Conservation (phyloP, 1,284 basidiomycete genomes). For the Mycosarcoma maydis region DNA sequence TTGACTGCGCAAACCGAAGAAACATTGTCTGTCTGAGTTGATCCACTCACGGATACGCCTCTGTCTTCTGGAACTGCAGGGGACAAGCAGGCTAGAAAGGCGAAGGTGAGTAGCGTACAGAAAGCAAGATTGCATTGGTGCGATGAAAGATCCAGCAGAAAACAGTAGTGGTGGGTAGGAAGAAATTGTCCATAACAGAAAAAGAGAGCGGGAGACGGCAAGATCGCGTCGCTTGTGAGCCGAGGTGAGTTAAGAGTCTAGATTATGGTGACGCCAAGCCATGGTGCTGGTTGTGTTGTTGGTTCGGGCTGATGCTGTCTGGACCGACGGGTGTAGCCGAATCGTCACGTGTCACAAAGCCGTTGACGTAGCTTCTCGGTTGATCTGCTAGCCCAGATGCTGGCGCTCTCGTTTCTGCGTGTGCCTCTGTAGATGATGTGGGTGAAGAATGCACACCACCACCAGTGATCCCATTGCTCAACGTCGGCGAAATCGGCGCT, state of each 20-base stretch:
- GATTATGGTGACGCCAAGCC: neutral
- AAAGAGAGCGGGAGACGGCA: neutral
- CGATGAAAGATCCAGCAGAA: too few species aligned
- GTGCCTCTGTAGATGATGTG: neutral
- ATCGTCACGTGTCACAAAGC: constrained; percentile 15
- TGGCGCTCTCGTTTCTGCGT: too few species aligned
- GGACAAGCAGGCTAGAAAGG: too few species aligned
- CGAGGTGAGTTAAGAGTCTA: neutral
- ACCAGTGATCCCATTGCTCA: constrained; percentile 1
- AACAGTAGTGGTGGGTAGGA: too few species aligned
- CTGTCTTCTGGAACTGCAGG: too few species aligned
- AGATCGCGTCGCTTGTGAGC: neutral
- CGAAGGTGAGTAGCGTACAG: too few species aligned
- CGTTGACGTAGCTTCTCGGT: constrained; percentile 32
- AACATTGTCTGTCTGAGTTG: too few species aligned
- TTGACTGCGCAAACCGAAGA: too few species aligned
- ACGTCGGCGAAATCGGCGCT: neutral
- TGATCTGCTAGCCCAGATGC: neutral
- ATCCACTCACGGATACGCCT: too few species aligned
- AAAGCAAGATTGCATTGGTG: too few species aligned
- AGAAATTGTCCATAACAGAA: constrained; percentile 2
- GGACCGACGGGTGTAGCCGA: constrained; percentile 14
- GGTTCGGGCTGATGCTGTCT: neutral
- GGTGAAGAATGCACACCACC: neutral
- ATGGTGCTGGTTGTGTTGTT: neutral